Conservation (phyloP, 2,329 filamentous ascomycete species). For the Ophiocordyceps camponoti-leonardi region DNA sequence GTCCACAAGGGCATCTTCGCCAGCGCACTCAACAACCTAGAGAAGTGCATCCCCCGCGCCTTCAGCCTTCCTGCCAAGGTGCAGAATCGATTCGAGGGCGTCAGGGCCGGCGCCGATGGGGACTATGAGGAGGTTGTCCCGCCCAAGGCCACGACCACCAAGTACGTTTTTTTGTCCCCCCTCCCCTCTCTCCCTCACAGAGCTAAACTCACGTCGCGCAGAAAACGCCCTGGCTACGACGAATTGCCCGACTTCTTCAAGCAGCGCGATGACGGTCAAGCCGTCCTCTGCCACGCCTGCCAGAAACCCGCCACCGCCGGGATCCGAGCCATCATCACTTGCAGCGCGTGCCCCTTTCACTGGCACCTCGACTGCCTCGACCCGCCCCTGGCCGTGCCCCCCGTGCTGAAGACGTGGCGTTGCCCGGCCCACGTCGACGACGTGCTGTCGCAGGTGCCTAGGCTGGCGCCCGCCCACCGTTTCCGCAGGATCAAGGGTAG, state of each 20-base stretch:
- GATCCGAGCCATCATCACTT: conserved; percentile 60
- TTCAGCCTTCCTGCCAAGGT: conserved; percentile 56
- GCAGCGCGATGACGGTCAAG: conserved; percentile 56
- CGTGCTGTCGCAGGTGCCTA: conserved; percentile 43
- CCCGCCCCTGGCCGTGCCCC: conserved; percentile 65
- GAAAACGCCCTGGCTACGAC: conserved; percentile 38
- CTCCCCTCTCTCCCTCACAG: neutral
- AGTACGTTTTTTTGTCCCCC: conserved; percentile 30
- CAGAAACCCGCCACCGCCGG: conserved; percentile 42
- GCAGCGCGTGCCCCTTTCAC: conserved; percentile 62
- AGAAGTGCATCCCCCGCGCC: conserved; percentile 52
- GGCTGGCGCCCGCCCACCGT: conserved; percentile 41
- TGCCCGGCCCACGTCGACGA: conserved; percentile 80
- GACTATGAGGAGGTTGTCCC: conserved; percentile 57
- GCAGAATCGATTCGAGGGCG: conserved; percentile 63
- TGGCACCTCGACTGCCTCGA: conserved; percentile 93
- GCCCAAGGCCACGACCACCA: conserved; percentile 36
- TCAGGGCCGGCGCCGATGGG: conserved; percentile 58
- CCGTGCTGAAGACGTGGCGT: conserved; percentile 62
- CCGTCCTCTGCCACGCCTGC: conserved; percentile 65
- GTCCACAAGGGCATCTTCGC: conserved; percentile 40
- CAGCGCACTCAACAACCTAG: conserved; percentile 44
- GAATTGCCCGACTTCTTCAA: conserved; percentile 50
- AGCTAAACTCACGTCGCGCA: conserved; percentile 7
- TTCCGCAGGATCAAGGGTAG: conserved; percentile 42